Evolutionary conservation across 2,329 filamentous ascomycete species (phyloP), one percentile per base, ranked within the genome.

Genomic region (Claviceps arundinis): DNA sequence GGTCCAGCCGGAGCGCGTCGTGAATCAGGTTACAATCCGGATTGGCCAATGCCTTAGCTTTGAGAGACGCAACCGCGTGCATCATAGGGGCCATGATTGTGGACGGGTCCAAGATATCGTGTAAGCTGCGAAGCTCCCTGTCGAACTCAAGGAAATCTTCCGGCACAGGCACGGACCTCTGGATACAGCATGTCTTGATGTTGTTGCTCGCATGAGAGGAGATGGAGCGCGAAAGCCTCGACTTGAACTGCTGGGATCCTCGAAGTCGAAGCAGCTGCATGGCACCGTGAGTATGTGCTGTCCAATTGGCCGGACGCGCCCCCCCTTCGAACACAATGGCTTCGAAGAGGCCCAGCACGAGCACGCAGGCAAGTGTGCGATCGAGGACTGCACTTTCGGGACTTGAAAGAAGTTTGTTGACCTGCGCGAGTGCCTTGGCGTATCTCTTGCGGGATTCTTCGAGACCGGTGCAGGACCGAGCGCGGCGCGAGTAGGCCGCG

Each of bases 281-380:
- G 37, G 61, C 54, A 5, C 61, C 61, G 13, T 57, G 40, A 2
- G 57, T 59, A 19, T 63, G 61, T 6, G 58, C 56, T 4, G 58
- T 60, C 61, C 61, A 63, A 48, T 56, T 60, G 41, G 13, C 4
- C 5, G 60, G 57, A 1, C 60, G 57, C 5, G 59, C 58, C 37
- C 55, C 53, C n/a, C 55, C 60, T 14, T 50, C 52, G 30, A 62
- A 62, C 4, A 61, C 56, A 26, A 60, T 57, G n/a, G 60, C 60
- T 37, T 63, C 61, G 40, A 62, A 63, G 9, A 62, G 52, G 9
- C 58, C 61, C n/a, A 63, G 52, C 2, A 62, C 52, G 8, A 63
- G 52, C n/a, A 63, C 61, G 4, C 60, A 57, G 8, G 57, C 61
- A 2, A 63, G 57, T 0, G 61, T 63, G 6, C 55, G 50, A 42